phyloP scores from a whole-genome alignment of 1,284 basidiomycete species.

The Malassezia furfur region DNA sequence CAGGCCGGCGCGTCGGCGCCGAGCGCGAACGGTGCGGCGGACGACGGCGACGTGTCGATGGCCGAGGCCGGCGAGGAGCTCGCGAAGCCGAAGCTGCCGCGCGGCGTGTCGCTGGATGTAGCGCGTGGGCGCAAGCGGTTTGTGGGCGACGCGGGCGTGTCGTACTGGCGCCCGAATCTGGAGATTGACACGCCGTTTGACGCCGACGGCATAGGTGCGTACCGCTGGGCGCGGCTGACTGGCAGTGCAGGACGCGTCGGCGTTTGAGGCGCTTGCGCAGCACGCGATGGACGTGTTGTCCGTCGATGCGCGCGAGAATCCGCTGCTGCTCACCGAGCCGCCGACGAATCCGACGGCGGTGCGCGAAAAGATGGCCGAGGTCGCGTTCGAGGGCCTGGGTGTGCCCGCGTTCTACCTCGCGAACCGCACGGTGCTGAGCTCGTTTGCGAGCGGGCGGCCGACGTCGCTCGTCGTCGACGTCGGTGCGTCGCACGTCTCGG shows the following conservation, averaged over 20 bases:
- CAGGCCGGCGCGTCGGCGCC: conserved; percentile 10
- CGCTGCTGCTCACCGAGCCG: conserved; percentile 84
- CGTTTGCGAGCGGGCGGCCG: conserved; percentile 94
- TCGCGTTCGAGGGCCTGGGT: conserved; percentile 91
- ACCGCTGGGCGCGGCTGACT: neutral
- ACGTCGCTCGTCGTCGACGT: conserved; percentile 91
- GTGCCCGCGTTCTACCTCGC: conserved; percentile 95
- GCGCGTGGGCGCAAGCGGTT: conserved; percentile 57
- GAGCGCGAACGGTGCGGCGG: neutral
- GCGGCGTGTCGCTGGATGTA: conserved; percentile 24
- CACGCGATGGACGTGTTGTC: conserved; percentile 29
- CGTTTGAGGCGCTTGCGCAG: conserved; percentile 24
- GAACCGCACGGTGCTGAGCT: conserved; percentile 87
- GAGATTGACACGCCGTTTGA: conserved; percentile 71
- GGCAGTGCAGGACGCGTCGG: conserved; percentile 18
- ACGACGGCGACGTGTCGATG: conserved; percentile 20
- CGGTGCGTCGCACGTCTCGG: conserved; percentile 75
- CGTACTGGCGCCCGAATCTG: conserved; percentile 81
- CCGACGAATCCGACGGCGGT: conserved; percentile 88
- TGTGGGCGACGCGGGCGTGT: conserved; percentile 80
- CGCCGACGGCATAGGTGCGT: conserved; percentile 60
- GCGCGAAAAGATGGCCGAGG: conserved; percentile 83
- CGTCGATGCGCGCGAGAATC: conserved; percentile 61
- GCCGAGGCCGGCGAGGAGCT: conserved; percentile 1
- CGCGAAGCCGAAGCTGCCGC: conserved; percentile 1